Evolutionary conservation across 2,329 filamentous ascomycete genomes (phyloP).

Genomic region (Penicillium sp.): DNA sequence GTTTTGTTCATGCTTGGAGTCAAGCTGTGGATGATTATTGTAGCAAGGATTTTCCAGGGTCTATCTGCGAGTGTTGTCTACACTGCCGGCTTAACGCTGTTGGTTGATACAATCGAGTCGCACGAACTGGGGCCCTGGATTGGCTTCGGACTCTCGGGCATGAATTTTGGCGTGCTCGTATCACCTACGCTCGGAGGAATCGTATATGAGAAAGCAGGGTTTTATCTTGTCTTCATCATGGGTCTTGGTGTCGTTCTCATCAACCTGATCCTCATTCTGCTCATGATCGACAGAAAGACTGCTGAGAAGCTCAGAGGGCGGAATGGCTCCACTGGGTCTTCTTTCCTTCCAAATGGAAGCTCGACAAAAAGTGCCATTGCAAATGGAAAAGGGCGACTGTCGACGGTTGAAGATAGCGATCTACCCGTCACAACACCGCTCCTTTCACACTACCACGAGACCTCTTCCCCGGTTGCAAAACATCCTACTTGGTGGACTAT

Average conservation of each 20-base stretch:
- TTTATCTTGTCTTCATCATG: conserved; percentile 6
- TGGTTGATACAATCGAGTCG: conserved; percentile 10
- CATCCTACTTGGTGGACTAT: conserved; percentile 2
- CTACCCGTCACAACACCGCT: not conserved
- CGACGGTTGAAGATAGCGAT: not conserved
- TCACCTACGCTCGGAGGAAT: conserved; percentile 7
- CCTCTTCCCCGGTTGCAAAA: not conserved
- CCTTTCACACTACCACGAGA: not conserved
- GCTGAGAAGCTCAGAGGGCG: not conserved
- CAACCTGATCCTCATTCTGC: conserved; percentile 2
- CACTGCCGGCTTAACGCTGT: conserved; percentile 7
- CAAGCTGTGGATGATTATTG: conserved; percentile 3
- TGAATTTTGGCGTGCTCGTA: conserved; percentile 6
- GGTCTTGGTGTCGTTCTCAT: not conserved
- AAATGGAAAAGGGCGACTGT: conserved; percentile 1
- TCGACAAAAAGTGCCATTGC: no score
- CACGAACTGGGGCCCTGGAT: conserved; percentile 9
- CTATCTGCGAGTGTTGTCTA: conserved; percentile 4
- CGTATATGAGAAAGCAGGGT: conserved; percentile 7
- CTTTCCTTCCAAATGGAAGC: not conserved
- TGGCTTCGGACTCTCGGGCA: conserved; percentile 8
- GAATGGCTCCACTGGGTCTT: not conserved
- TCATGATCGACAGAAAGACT: conserved; percentile 3
- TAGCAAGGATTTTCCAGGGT: conserved; percentile 7
- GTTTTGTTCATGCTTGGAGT: conserved; percentile 1